These are phyloP conservation scores for Hypoxylon sp. DNA, from an alignment of 2,329 filamentous ascomycete genomes.

Conservation along the genomic window DNA sequence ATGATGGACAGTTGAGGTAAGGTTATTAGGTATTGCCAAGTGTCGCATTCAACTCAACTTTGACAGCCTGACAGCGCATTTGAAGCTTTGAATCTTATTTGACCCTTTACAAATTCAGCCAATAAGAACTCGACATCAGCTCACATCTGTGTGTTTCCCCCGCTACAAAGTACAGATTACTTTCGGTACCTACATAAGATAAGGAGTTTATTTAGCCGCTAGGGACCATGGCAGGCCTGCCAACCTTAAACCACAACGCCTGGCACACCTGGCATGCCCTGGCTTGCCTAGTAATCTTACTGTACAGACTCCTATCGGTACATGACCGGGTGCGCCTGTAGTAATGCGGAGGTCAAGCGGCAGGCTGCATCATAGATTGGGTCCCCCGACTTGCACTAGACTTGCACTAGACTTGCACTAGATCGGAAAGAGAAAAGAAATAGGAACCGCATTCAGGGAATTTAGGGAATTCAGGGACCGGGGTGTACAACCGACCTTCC, in stretches of 20 bases:
- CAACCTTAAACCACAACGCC: slow-evolving; percentile 9
- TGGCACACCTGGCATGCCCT: slow-evolving; percentile 6
- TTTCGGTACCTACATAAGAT: slow-evolving; percentile 18
- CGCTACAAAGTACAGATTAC: slow-evolving; percentile 7
- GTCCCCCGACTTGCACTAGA: too few relatives aligned
- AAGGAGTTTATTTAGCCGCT: slow-evolving; percentile 1
- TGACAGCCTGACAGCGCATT: slow-evolving; percentile 12
- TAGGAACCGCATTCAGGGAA: slow-evolving; percentile 31
- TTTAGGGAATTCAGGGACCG: slow-evolving; percentile 22
- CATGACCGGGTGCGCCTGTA: slow-evolving; percentile 7
- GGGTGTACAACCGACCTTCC: slow-evolving; percentile 18
- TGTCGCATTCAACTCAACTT: slow-evolving; percentile 12
- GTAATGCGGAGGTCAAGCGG: slow-evolving; percentile 23
- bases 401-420: slow-evolving; percentile 26
- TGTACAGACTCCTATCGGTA: slow-evolving; percentile 6
- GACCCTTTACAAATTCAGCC: slow-evolving; percentile 4
- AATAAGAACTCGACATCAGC: neutral
- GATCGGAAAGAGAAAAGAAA: slow-evolving; percentile 33
- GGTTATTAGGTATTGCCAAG: slow-evolving; percentile 9
- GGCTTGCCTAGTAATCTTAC: slow-evolving; percentile 32
- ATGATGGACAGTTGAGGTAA: slow-evolving; percentile 19
- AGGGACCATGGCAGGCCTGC: neutral
- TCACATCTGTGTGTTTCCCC: slow-evolving; percentile 12
- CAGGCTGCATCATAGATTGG: slow-evolving; percentile 29
- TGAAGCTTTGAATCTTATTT: slow-evolving; percentile 1